Base-by-base conservation (phyloP, 192 early-diverging fungal species). In the Physocladia obscura region DNA sequence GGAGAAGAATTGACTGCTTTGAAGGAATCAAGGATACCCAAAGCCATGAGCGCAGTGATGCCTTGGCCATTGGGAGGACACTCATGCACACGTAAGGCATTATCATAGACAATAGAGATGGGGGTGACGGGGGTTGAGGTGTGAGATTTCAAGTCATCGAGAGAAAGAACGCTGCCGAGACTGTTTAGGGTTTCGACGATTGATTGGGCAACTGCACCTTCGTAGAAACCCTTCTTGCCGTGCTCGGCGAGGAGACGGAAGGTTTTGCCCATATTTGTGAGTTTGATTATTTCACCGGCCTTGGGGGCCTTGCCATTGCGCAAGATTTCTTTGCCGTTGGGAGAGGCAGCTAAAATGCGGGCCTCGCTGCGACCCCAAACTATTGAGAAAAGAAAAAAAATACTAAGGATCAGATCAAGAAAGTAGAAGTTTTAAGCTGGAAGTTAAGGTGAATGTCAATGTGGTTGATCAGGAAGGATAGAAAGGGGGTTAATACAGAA, bases 11-110 rank as follows among this genome's bases (percentile, higher is more conserved):
- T 79, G 5, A 91, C 73, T 13, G 64, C 69, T n/a, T n/a, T n/a
- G n/a, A n/a, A n/a, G n/a, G n/a, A n/a, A 24, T 87, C 78, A 8
- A 91, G 62, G 31, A 91, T 86, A 4, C 88, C 88, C 21, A 93
- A 72, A 2, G 90, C 89, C 49, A 91, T 78, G 27, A 92, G 76
- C 4, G 90, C 88, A 4, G 82, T 83, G 32, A 93, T 79, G 5
- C 76, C 91, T 62, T 89, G 86, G 26, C 89, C 88, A 58, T 93
- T 93, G 2, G 92, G 92, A 35, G 89, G 84, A 56, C 87, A 88
- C 74, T 93, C 91, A 71, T 85, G 77, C 3, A 93, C 75, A 1
- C 74, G 80, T 39, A 81, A 48, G 3, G 27, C 21, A 13, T 77
- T 83, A 27, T 82, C 75, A 69, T 89, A 93, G 29, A 81, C 81